Conservation (phyloP, 768 basidiomycete genomes). For the Daedaleopsis nitida region DNA sequence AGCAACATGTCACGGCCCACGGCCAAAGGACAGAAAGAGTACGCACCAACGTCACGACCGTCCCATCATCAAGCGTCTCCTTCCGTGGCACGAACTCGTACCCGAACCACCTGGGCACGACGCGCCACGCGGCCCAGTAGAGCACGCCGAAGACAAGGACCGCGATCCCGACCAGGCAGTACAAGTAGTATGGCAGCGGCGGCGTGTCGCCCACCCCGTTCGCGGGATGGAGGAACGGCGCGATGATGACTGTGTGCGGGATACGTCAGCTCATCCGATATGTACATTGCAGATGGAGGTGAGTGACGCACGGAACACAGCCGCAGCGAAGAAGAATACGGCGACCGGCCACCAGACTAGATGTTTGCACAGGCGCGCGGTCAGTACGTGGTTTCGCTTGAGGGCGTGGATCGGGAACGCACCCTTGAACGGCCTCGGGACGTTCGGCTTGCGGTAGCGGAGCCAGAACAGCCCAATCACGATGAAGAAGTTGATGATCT, state of each 20-base stretch:
- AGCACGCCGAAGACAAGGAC: constrained; percentile 47
- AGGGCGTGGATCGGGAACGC: constrained; percentile 13
- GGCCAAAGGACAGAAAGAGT: neutral
- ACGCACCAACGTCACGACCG: constrained; percentile 51
- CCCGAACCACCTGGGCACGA: constrained; percentile 51
- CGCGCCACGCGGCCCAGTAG: constrained; percentile 59
- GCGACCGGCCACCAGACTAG: constrained; percentile 58
- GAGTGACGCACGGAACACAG: constrained; percentile 53
- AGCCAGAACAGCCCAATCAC: constrained; percentile 60
- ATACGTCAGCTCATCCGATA: neutral
- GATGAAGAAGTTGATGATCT: constrained; percentile 60
- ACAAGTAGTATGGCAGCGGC: constrained; percentile 62
- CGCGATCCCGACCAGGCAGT: constrained; percentile 55
- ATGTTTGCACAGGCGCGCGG: neutral
- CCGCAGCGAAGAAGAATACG: constrained; percentile 53
- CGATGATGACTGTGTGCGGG: constrained; percentile 43
- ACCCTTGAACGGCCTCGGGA: constrained; percentile 56
- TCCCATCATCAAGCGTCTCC: constrained; percentile 51
- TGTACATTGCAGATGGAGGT: neutral
- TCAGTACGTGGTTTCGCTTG: neutral
- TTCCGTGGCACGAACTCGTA: constrained; percentile 52
- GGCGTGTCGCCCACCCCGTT: constrained; percentile 61
- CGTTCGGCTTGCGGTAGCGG: constrained; percentile 50
- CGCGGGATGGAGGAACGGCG: constrained; percentile 56
- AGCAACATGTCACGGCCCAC: no score